Conservation (phyloP, 192 early-diverging fungal genomes). For the Globomyces pollinis-pini region DNA sequence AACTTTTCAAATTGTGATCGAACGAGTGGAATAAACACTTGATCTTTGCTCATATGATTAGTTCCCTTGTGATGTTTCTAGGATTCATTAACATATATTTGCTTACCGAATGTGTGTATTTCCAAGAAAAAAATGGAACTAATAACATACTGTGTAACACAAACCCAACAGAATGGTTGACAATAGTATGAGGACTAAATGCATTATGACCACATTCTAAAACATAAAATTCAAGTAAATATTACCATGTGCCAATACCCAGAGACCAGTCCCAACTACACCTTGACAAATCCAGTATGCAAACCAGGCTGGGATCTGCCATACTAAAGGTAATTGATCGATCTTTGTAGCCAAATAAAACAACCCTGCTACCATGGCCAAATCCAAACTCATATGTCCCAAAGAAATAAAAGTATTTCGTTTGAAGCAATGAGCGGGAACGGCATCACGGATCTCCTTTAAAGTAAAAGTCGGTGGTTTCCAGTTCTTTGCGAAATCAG, state of each 20-base stretch:
- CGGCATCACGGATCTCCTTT: constrained; percentile 82
- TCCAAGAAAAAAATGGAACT: constrained; percentile 65
- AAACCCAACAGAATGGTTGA: constrained; percentile 85
- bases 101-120: constrained; percentile 17
- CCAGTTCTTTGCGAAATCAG: not conserved
- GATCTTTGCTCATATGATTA: constrained; percentile 82
- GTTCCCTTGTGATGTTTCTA: constrained; percentile 89
- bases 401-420: constrained; percentile 74
- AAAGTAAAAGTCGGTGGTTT: constrained; percentile 54
- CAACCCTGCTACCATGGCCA: constrained; percentile 56
- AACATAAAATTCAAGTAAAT: not conserved
- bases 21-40: constrained; percentile 87
- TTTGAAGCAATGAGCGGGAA: constrained; percentile 91
- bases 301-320: constrained; percentile 62
- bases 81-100: constrained; percentile 19
- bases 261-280: constrained; percentile 76
- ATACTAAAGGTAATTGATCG: not conserved
- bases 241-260: constrained; percentile 57
- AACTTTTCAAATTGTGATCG: constrained; percentile 47
- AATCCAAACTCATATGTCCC: constrained; percentile 70
- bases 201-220: constrained; percentile 92
- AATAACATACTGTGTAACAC: constrained; percentile 82
- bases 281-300: constrained; percentile 80
- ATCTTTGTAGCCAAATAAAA: constrained; percentile 46
- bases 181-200: constrained; percentile 74